These are phyloP conservation scores for Pichia manshurica DNA, from an alignment of 805 yeast genomes.

Conservation along the genomic window DNA sequence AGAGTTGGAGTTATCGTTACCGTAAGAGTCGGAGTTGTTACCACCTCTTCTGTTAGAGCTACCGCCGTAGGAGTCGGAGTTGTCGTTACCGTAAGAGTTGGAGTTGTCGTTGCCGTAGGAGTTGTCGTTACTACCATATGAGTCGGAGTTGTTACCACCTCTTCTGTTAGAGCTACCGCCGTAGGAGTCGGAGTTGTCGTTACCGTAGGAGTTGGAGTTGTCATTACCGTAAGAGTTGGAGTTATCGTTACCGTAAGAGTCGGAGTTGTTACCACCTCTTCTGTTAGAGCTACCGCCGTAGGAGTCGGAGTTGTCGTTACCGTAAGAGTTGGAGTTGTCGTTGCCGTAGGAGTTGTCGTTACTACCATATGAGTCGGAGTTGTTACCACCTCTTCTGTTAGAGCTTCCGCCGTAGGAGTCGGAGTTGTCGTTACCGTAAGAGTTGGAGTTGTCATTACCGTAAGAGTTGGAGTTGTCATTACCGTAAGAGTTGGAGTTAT, in stretches of 20 bases:
- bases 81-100: conserved; percentile 25
- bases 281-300: conserved; percentile 22
- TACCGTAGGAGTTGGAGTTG: conserved; percentile 17
- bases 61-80: conserved; percentile 16
- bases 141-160: conserved; percentile 24
- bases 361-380: conserved; percentile 30
- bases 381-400: conserved; percentile 23
- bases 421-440: conserved; percentile 24
- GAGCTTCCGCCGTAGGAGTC: conserved; percentile 16
- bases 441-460: conserved; percentile 24
- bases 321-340: conserved; percentile 16
- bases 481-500: conserved; percentile 14
- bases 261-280: conserved; percentile 14
- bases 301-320: conserved; percentile 24
- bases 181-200: conserved; percentile 15
- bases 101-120: conserved; percentile 18
- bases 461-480: conserved; percentile 9
- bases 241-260: conserved; percentile 28
- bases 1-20: no score
- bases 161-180: conserved; percentile 14
- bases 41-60: conserved; percentile 20
- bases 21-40: conserved; percentile 27
- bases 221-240: conserved; percentile 22
- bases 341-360: conserved; percentile 21
- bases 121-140: conserved; percentile 17